These are phyloP conservation scores for Entrophospora sp. DNA, from an alignment of 192 early-diverging fungal genomes.

Conservation along the genomic window DNA sequence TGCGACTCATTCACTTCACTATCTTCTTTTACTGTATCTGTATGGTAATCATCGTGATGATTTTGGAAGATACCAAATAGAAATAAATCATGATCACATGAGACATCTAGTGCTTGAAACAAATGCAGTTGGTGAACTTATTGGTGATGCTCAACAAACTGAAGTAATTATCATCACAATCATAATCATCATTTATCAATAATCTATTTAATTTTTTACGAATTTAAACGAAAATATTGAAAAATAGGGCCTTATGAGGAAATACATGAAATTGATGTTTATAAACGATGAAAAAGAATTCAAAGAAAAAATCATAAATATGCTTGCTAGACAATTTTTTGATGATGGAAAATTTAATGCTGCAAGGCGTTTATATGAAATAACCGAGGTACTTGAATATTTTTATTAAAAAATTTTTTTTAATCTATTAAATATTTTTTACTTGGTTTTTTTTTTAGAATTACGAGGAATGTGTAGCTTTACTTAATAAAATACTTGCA, in stretches of 20 bases:
- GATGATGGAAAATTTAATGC: constrained; percentile 9
- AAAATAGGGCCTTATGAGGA: constrained; percentile 7
- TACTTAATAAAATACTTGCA: constrained; percentile 24
- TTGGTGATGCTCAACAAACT: not conserved
- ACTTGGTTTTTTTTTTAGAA: too few relatives aligned
- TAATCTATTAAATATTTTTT: too few relatives aligned
- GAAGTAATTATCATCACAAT: not conserved
- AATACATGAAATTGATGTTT: constrained; percentile 3
- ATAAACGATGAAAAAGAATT: constrained; percentile 13
- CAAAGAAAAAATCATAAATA: constrained; percentile 8
- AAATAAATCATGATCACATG: constrained; percentile 10
- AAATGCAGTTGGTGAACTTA: not conserved
- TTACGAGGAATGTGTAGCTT: constrained; percentile 18
- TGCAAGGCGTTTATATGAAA: constrained; percentile 5
- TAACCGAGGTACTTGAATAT: constrained; percentile 6
- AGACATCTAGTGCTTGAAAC: constrained; percentile 17
- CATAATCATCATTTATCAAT: not conserved
- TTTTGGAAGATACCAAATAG: constrained; percentile 1
- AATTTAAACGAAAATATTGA: not conserved
- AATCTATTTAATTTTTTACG: not conserved
- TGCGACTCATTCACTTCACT: not conserved
- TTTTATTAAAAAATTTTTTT: too few relatives aligned
- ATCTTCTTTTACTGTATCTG: constrained; percentile 9
- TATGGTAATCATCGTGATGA: not conserved
- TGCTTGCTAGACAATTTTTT: constrained; percentile 9